A percentile compares a stretch with the other conserved stretches of the same genome.
Conservation (phyloP, 148 eudicot species). For the Heliamphora exappendiculata region DNA sequence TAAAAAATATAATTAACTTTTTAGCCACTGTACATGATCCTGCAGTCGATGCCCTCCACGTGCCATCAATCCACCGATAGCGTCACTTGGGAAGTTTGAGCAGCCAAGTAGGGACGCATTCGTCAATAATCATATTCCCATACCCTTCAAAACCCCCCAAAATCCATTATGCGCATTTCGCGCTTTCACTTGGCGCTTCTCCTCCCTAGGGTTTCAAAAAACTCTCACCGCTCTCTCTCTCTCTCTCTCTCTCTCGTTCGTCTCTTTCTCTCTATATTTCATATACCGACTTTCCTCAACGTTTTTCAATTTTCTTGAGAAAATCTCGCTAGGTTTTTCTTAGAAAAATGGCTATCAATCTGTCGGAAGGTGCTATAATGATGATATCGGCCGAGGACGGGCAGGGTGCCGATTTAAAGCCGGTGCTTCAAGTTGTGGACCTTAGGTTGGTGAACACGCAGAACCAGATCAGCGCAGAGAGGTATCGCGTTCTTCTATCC, state of each 20-base stretch:
- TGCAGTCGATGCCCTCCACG: not conserved
- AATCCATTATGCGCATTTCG: not conserved
- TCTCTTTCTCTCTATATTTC: not conserved
- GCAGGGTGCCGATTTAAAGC: slow-evolving; percentile 21
- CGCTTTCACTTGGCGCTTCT: slow-evolving; percentile 5
- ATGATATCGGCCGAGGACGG: slow-evolving; percentile 26
- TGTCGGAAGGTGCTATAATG: slow-evolving; percentile 48
- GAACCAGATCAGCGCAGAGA: slow-evolving; percentile 28
- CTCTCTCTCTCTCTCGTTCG: not conserved
- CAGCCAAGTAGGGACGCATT: not conserved
- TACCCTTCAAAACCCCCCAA: not conserved
- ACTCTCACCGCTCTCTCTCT: not conserved
- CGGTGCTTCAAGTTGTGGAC: slow-evolving; percentile 53
- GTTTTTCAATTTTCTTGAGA: not conserved
- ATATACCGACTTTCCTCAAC: not conserved
- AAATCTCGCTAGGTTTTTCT: not conserved
- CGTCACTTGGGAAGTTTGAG: slow-evolving; percentile 2
- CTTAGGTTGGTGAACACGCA: slow-evolving; percentile 39
- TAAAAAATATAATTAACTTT: no score
- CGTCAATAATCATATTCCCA: not conserved
- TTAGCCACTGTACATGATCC: not conserved
- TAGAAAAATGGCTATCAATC: slow-evolving; percentile 23
- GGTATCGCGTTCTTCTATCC: slow-evolving; percentile 56
- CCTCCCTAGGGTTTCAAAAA: not conserved
- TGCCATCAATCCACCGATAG: not conserved